Percentiles rank a stretch among this genome's conserved stretches.
phyloP scores from a whole-genome alignment of 202 grass and related monocot species.

The Setaria viridis region DNA sequence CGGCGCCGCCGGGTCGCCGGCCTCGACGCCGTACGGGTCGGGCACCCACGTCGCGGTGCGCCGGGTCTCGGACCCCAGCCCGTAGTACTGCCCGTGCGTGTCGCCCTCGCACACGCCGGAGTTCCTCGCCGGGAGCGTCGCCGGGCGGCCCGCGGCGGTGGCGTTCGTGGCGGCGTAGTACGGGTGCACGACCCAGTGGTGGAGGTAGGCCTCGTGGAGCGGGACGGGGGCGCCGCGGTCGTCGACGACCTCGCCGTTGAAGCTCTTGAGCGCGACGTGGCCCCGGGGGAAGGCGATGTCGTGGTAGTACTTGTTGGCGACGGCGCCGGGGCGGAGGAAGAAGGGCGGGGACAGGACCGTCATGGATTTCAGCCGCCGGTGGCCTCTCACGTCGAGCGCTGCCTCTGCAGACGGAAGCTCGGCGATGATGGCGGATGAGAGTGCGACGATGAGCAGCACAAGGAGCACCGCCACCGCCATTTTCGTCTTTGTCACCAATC shows the following conservation, averaged over 20 bases:
- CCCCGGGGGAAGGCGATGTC: conserved; percentile 68
- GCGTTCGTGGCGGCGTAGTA: conserved; percentile 37
- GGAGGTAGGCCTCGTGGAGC: conserved; percentile 85
- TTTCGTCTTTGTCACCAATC: too few relatives aligned
- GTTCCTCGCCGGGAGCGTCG: conserved; percentile 25
- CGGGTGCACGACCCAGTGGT: conserved; percentile 69
- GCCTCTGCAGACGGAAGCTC: not conserved
- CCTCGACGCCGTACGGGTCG: conserved; percentile 78
- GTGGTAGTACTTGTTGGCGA: conserved; percentile 65
- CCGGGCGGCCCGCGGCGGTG: not conserved
- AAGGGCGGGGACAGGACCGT: conserved; percentile 73
- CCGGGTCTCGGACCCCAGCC: conserved; percentile 88
- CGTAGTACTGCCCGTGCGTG: conserved; percentile 65
- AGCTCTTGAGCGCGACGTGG: conserved; percentile 83
- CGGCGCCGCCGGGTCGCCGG: conserved; percentile 39
- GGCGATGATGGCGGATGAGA: not conserved
- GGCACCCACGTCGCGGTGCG: conserved; percentile 83
- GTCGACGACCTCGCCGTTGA: conserved; percentile 70
- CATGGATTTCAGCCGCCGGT: conserved; percentile 52
- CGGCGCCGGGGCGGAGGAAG: conserved; percentile 60
- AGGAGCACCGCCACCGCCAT: not conserved
- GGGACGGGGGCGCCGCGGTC: conserved; percentile 60
- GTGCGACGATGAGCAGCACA: not conserved
- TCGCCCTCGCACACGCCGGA: conserved; percentile 64
- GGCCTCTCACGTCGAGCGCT: conserved; percentile 43